phyloP scores from a whole-genome alignment of 495 filamentous ascomycete species.

The Trichoderma orchidacearum region DNA sequence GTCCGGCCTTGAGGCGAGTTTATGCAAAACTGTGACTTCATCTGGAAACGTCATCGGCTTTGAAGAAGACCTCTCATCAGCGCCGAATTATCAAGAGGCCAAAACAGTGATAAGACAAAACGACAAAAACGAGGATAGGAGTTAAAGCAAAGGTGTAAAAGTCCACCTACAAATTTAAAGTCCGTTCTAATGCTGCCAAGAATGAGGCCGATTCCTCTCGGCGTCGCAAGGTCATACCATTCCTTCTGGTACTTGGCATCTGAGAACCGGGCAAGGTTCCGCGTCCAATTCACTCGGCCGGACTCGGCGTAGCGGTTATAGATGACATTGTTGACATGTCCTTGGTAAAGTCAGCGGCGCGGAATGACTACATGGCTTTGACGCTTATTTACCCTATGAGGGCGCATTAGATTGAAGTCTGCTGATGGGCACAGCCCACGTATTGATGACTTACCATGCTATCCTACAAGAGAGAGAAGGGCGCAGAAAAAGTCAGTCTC shows the following conservation, averaged over 20 bases:
- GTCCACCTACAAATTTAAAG: slow-evolving; percentile 71
- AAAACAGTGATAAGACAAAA: background rate
- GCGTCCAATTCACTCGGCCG: slow-evolving; percentile 69
- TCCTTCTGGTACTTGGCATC: slow-evolving; percentile 49
- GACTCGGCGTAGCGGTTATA: slow-evolving; percentile 81
- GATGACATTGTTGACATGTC: slow-evolving; percentile 80
- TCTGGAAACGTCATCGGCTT: slow-evolving; percentile 87
- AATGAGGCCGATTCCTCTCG: slow-evolving; percentile 59
- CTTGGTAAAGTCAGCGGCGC: background rate
- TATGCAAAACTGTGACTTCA: slow-evolving; percentile 78
- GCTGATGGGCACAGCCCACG: no score
- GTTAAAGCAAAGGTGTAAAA: background rate
- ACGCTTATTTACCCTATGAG: background rate
- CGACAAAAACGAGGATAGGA: no score
- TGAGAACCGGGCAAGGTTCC: slow-evolving; percentile 55
- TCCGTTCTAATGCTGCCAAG: slow-evolving; percentile 68
- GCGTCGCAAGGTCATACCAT: slow-evolving; percentile 61
- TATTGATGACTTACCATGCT: slow-evolving; percentile 25
- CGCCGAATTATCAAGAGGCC: no score
- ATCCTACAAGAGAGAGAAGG: slow-evolving; percentile 8
- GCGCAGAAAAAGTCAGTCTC: background rate
- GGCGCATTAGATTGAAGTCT: background rate
- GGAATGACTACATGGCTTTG: slow-evolving; percentile 2
- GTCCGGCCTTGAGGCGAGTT: slow-evolving; percentile 37
- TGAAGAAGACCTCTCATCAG: background rate